phyloP scores from a whole-genome alignment of 495 filamentous ascomycete genomes.

The Choiromyces venosus region DNA sequence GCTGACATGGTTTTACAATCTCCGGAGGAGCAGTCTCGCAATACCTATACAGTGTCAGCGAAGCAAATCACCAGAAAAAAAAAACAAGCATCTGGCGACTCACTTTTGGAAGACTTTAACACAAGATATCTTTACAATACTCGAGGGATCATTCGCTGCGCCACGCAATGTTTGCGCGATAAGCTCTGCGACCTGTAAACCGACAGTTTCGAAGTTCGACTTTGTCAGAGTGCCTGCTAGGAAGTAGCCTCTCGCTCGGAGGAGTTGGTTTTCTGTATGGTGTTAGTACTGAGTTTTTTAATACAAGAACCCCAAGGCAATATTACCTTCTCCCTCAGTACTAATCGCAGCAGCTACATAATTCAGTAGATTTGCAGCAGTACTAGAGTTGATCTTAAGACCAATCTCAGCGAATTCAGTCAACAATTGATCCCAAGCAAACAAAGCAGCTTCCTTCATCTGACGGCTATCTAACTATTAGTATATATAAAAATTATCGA shows the following conservation, averaged over 20 bases:
- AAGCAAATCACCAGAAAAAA: slow-evolving; percentile 46
- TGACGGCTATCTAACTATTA: slow-evolving; percentile 19
- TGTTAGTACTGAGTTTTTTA: background rate
- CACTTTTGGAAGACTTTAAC: slow-evolving; percentile 85
- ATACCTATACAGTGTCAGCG: slow-evolving; percentile 37
- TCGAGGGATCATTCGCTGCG: slow-evolving; percentile 66
- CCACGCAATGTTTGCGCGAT: slow-evolving; percentile 70
- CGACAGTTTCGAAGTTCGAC: slow-evolving; percentile 53
- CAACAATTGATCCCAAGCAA: slow-evolving; percentile 70
- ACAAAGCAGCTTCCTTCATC: slow-evolving; percentile 71
- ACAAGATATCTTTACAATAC: slow-evolving; percentile 85
- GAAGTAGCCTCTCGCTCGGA: slow-evolving; percentile 79
- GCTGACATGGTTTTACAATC: slow-evolving; percentile 56
- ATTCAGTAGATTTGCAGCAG: slow-evolving; percentile 66
- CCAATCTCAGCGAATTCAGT: slow-evolving; percentile 72
- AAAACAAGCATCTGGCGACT: slow-evolving; percentile 44
- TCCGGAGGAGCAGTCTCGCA: slow-evolving; percentile 46
- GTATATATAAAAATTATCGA: slow-evolving; percentile 1
- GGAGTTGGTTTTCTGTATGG: slow-evolving; percentile 52
- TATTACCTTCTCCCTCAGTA: slow-evolving; percentile 52
- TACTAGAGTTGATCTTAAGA: slow-evolving; percentile 58
- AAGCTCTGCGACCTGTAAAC: slow-evolving; percentile 54
- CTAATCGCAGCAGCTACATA: slow-evolving; percentile 70
- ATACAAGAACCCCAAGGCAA: slow-evolving; percentile 12
- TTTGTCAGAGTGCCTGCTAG: slow-evolving; percentile 68